Percentiles rank a stretch among this genome's conserved stretches.
phyloP scores from a whole-genome alignment of 2,329 filamentous ascomycete genomes.

The Xylaria sp. region DNA sequence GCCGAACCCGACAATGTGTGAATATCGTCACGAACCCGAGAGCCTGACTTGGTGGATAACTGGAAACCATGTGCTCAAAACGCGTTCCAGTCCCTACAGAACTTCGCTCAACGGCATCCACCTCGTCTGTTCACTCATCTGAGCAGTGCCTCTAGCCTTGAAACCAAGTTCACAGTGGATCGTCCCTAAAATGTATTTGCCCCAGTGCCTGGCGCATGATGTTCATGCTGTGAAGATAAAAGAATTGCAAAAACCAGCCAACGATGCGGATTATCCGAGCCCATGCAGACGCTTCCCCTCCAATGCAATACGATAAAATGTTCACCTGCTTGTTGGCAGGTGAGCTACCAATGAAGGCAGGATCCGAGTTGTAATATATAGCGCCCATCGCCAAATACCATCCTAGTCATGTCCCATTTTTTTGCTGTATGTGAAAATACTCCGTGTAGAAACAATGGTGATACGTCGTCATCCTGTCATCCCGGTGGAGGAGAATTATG shows the following conservation, averaged over 20 bases:
- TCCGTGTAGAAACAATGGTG: conserved; percentile 18
- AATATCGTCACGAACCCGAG: conserved; percentile 2
- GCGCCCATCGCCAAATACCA: conserved; percentile 20
- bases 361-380: conserved; percentile 28
- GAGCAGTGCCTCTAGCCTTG: neutral
- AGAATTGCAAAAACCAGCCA: conserved; percentile 22
- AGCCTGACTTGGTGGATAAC: neutral
- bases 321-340: conserved; percentile 3
- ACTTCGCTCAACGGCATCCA: neutral
- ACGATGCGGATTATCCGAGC: conserved; percentile 24
- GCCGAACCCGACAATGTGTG: neutral
- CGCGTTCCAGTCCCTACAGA: neutral
- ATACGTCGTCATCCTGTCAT: conserved; percentile 7
- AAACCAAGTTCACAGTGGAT: conserved; percentile 12
- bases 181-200: conserved; percentile 11
- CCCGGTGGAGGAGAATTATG: conserved; percentile 1
- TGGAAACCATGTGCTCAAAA: neutral
- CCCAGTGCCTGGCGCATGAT: conserved; percentile 11
- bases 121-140: conserved; percentile 1
- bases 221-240: conserved; percentile 10
- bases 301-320: conserved; percentile 29
- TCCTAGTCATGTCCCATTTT: conserved; percentile 18
- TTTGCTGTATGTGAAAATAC: conserved; percentile 25
- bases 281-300: conserved; percentile 26
- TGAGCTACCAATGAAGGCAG: conserved; percentile 17